Base-by-base conservation (phyloP, 139 green algal species). In the Penium margaritaceum region DNA sequence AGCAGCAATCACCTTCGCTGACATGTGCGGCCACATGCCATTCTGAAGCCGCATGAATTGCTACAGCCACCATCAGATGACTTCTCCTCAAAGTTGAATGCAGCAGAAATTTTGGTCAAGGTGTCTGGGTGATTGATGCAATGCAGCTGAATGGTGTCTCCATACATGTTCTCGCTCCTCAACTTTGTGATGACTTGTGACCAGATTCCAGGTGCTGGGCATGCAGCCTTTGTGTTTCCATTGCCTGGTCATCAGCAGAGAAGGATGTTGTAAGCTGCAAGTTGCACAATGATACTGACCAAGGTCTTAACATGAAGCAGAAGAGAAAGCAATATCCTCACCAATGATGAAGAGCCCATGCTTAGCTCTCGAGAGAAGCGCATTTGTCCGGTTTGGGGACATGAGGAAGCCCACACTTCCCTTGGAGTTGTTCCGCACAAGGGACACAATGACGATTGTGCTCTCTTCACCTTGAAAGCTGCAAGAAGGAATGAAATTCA, bases 341-440 rank as follows among this genome's bases (percentile, higher is more conserved):
- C 36, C 37, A 68, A 63, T 14, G 17, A 68, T 57, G 61, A 17
- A 68, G 55, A 94, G 84, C 30, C 85, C 87, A 67, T 91, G 74
- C 12, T 84, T 74, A 0, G 89, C 88, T 17, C 89, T 83, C 5
- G 85, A 91, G 19, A 94, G 68, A 82, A 91, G 53, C 60, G 94
- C 90, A 67, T 93, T 94, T 78, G 87, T 82, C 66, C 89, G 83
- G 78, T 95, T 87, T 1, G 81, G 75, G 54, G 84, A 80, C 12
- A 70, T 73, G 21, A 93, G 67, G 71, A 94, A 94, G 24, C 89
- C 89, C 32, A 91, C 79, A 39, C 41, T 82, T 38, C 88, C 85
- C 15, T 70, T n/a, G 2, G 1, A 3, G 73, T 91, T 91, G 82
- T 83, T 89, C 70, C 89, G 83, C 12, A 90, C 87, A 44, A 92